Percentiles rank a stretch among this genome's conserved stretches.
Conservation (phyloP, 305 asterid species). For the Plantago coronopus region DNA sequence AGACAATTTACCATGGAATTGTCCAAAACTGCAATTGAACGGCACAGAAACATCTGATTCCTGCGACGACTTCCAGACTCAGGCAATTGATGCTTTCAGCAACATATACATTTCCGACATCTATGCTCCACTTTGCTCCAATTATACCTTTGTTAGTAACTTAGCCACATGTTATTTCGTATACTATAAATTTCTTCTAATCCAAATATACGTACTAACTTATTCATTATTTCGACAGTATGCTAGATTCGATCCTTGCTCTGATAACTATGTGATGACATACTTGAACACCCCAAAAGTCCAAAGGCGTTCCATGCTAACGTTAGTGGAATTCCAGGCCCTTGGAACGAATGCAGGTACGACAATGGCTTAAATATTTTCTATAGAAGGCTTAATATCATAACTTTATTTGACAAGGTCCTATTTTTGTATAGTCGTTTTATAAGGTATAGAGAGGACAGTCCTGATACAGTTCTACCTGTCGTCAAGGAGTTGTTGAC, state of each 20-base stretch:
- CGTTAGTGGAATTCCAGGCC: slow-evolving; percentile 23
- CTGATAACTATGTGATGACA: slow-evolving; percentile 15
- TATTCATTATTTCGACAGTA: not conserved
- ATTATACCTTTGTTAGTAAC: slow-evolving; percentile 24
- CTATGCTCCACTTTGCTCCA: slow-evolving; percentile 49
- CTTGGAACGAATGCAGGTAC: slow-evolving; percentile 30
- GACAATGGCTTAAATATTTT: not conserved
- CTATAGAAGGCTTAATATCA: no score
- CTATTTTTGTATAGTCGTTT: no score
- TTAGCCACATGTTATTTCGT: not conserved
- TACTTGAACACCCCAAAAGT: slow-evolving; percentile 27
- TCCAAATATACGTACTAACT: not conserved
- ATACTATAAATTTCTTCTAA: not conserved
- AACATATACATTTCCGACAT: slow-evolving; percentile 28
- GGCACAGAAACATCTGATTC: not conserved
- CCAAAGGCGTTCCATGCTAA: slow-evolving; percentile 31
- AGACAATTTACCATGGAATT: slow-evolving; percentile 36
- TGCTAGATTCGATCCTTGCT: slow-evolving; percentile 22
- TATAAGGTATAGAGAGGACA: not conserved
- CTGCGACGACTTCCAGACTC: slow-evolving; percentile 20
- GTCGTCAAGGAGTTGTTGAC: slow-evolving; percentile 37
- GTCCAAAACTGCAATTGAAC: slow-evolving; percentile 37
- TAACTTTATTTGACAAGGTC: no score
- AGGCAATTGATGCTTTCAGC: slow-evolving; percentile 19
- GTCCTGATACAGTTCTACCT: slow-evolving; percentile 35